phyloP scores from a whole-genome alignment of 2,329 filamentous ascomycete species.

The Ilyonectria destructans region DNA sequence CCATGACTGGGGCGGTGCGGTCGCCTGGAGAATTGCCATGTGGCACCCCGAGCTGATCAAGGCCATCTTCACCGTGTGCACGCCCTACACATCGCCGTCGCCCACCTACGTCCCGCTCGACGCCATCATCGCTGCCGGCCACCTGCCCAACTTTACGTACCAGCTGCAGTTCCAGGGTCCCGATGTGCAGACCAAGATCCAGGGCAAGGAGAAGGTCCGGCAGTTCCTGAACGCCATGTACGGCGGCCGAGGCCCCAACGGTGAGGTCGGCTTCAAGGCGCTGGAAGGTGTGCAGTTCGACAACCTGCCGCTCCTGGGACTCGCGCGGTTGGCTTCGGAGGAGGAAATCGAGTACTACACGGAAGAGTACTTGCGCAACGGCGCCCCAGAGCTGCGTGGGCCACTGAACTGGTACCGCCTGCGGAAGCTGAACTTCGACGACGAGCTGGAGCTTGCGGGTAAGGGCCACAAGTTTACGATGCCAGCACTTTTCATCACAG shows the following conservation, averaged over 20 bases:
- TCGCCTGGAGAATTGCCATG: conserved; percentile 82
- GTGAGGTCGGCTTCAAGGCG: conserved; percentile 72
- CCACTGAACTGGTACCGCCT: conserved; percentile 93
- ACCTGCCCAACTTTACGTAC: conserved; percentile 82
- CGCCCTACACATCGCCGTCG: conserved; percentile 76
- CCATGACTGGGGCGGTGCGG: conserved; percentile 91
- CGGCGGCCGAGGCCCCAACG: conserved; percentile 73
- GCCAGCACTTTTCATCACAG: conserved; percentile 83
- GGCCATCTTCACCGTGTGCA: conserved; percentile 86
- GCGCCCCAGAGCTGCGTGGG: conserved; percentile 76
- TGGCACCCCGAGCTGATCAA: conserved; percentile 82
- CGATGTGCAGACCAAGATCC: conserved; percentile 73
- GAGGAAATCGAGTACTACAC: conserved; percentile 87
- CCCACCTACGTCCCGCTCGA: conserved; percentile 71
- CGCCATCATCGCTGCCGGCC: conserved; percentile 68
- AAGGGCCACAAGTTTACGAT: conserved; percentile 69
- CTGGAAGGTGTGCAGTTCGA: conserved; percentile 76
- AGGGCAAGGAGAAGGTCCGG: conserved; percentile 74
- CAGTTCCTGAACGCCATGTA: conserved; percentile 82
- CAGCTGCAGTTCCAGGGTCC: conserved; percentile 85
- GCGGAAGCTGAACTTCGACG: conserved; percentile 80
- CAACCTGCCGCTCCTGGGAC: conserved; percentile 71
- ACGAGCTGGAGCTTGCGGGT: conserved; percentile 76
- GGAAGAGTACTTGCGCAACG: conserved; percentile 76
- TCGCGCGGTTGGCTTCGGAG: conserved; percentile 72